Base-by-base conservation (phyloP, 2,329 filamentous ascomycete species). In the Thelonectria olida region DNA sequence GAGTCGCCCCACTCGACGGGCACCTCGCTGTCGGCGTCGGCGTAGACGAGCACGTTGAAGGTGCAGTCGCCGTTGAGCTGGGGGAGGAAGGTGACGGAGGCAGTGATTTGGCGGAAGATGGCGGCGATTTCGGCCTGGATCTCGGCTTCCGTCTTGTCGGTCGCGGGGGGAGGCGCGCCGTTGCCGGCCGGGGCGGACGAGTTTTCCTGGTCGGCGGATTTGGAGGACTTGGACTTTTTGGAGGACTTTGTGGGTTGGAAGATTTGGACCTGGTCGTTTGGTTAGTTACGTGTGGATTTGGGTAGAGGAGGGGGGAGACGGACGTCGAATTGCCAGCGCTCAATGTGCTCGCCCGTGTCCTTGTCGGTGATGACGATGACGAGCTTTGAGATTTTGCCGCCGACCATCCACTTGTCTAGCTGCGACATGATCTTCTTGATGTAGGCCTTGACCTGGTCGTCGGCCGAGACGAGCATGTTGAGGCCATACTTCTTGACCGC, bases 401-500 rank as follows among this genome's bases (percentile, higher is more conserved):
- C 92, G 54, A 93, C 85, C 93, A 98, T 98, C 96, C 96, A 99
- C 76, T 92, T 93, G 81, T 96, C 95, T 60, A 99, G 88, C 79
- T 99, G 96, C 25, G 90, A 90, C 94, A 97, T 99, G 81, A 99
- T 98, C 81, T 96, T 97, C 80, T 97, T 97, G 84, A 99, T 97
- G 81, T 99, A 99, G 28, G 94, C 93, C 80, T 97, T 97, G 75
- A 99, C 96, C 81, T 99, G 95, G 82, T 98, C 96, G 77, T 99
- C 96, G 66, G 93, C 88, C 28, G 95, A 96, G 52, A 98, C 94
- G 72, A 97, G 91, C 93, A 97, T 97, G 73, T 97, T 98, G 73
- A 99, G 87, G 72, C 96, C 96, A 90, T 99, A 99, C 82, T 99
- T 99, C 82, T 99, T 99, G 74, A 99, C 94, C 91, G 93, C 91